phyloP scores from a whole-genome alignment of 2,329 filamentous ascomycete genomes.

The Endocalyx cinctus region DNA sequence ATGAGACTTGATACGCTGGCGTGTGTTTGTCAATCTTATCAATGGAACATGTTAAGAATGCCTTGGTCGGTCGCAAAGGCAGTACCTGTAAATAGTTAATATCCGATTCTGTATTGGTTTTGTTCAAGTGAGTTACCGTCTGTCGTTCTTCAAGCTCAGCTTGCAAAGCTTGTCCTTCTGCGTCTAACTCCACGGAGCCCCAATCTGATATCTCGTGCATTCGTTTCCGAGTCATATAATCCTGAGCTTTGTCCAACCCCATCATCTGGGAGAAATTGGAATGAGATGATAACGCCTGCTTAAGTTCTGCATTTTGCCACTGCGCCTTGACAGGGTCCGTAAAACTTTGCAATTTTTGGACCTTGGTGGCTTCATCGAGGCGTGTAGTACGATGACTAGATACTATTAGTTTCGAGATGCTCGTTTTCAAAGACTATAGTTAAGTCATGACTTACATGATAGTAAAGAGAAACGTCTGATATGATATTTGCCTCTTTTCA shows the following conservation, averaged over 20 bases:
- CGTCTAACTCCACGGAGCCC: slow-evolving; percentile 71
- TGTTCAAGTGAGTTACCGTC: slow-evolving; percentile 40
- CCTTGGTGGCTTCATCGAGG: slow-evolving; percentile 65
- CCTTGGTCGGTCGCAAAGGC: slow-evolving; percentile 83
- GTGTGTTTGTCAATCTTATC: slow-evolving; percentile 78
- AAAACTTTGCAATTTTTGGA: slow-evolving; percentile 70
- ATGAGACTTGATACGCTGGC: slow-evolving; percentile 68
- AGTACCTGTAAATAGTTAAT: slow-evolving; percentile 45
- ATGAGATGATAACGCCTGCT: slow-evolving; percentile 67
- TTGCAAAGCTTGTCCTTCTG: slow-evolving; percentile 75
- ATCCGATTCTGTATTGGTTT: not conserved
- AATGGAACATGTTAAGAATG: slow-evolving; percentile 85
- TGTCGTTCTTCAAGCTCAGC: slow-evolving; percentile 71
- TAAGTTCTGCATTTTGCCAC: slow-evolving; percentile 71
- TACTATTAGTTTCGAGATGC: slow-evolving; percentile 12
- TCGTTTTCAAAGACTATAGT: not conserved
- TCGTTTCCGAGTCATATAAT: slow-evolving; percentile 68
- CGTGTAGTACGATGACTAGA: slow-evolving; percentile 72
- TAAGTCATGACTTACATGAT: slow-evolving; percentile 58
- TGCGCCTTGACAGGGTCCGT: slow-evolving; percentile 74
- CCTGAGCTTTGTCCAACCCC: slow-evolving; percentile 73
- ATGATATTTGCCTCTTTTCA: slow-evolving; percentile 78
- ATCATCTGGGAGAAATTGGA: slow-evolving; percentile 74
- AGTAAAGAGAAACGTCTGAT: slow-evolving; percentile 87
- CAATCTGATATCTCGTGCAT: slow-evolving; percentile 79